Percentiles rank a stretch among this genome's conserved stretches.
These are phyloP conservation scores for Hymenoscyphus infarciens DNA, from an alignment of 2,329 filamentous ascomycete genomes.

Conservation along the genomic window DNA sequence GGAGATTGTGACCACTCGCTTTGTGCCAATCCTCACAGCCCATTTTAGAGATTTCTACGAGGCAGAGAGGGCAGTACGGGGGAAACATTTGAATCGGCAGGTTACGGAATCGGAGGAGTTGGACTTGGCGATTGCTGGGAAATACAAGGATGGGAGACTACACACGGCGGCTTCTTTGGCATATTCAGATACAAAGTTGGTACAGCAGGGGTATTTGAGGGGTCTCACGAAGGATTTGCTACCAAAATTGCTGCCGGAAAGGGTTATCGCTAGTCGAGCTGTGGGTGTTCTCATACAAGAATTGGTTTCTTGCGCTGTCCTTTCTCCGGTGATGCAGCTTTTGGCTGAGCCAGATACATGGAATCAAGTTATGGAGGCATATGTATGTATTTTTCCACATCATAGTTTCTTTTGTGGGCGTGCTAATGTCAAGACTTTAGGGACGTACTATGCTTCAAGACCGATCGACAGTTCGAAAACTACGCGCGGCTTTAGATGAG, in stretches of 20 bases:
- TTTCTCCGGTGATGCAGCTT: conserved; percentile 75
- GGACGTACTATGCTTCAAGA: conserved; percentile 87
- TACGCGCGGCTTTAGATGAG: conserved; percentile 88
- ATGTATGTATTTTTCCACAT: conserved; percentile 42
- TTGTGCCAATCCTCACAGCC: conserved; percentile 82
- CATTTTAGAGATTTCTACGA: conserved; percentile 90
- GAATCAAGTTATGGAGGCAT: conserved; percentile 94
- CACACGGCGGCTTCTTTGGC: conserved; percentile 82
- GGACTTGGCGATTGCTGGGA: conserved; percentile 90
- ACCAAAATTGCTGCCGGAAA: conserved; percentile 69
- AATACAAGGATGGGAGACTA: conserved; percentile 83
- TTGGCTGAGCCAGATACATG: conserved; percentile 92
- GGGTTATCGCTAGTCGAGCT: conserved; percentile 72
- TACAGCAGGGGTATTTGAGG: conserved; percentile 86
- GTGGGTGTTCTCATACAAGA: conserved; percentile 81
- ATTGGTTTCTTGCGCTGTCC: conserved; percentile 86
- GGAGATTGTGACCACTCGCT: conserved; percentile 73
- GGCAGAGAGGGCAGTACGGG: conserved; percentile 81
- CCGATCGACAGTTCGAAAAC: conserved; percentile 86
- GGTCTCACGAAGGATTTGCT: conserved; percentile 69
- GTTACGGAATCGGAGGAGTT: conserved; percentile 96
- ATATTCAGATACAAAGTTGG: conserved; percentile 76
- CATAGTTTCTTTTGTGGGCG: neutral
- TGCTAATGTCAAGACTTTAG: conserved; percentile 32
- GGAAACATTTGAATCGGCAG: conserved; percentile 80